Evolutionary conservation across 805 yeast genomes (phyloP).

Genomic region (Ogataea henricii): DNA sequence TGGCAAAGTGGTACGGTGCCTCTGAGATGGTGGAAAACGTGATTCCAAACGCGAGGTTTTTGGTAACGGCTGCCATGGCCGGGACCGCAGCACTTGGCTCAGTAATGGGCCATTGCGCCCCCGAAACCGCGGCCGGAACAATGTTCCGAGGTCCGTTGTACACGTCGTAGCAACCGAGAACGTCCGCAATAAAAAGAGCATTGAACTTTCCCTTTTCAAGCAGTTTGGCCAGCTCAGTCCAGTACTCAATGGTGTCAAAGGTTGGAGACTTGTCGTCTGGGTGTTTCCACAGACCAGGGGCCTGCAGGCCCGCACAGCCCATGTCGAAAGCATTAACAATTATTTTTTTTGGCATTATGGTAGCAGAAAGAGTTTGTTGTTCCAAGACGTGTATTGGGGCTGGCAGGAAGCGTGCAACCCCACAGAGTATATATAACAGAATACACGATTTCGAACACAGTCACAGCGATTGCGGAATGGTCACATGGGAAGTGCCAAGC

Average conservation of each 20-base stretch:
- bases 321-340: constrained; percentile 41
- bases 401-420: too few relatives aligned
- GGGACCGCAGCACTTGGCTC: constrained; percentile 42
- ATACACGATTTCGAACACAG: too few relatives aligned
- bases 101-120: constrained; percentile 39
- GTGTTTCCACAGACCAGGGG: constrained; percentile 37
- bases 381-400: too few relatives aligned
- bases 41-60: constrained; percentile 37
- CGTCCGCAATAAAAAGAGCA: constrained; percentile 43
- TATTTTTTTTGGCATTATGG: constrained; percentile 7
- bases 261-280: constrained; percentile 38
- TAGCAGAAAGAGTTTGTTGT: too few relatives aligned
- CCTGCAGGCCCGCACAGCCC: constrained; percentile 30
- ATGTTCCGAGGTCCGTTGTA: constrained; percentile 38
- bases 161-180: constrained; percentile 43
- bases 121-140: constrained; percentile 30
- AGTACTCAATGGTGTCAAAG: constrained; percentile 32
- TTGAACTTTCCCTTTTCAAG: constrained; percentile 43
- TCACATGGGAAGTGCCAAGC: too few relatives aligned
- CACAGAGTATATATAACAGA: too few relatives aligned
- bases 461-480: too few relatives aligned
- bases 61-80: constrained; percentile 47
- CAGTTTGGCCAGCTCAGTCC: constrained; percentile 42
- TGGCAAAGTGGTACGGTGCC: constrained; percentile 30
- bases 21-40: constrained; percentile 47